Evolutionary conservation across 305 asterid genomes (phyloP), one percentile per base, ranked within the genome.

Genomic region (Fraxinus greggii): DNA sequence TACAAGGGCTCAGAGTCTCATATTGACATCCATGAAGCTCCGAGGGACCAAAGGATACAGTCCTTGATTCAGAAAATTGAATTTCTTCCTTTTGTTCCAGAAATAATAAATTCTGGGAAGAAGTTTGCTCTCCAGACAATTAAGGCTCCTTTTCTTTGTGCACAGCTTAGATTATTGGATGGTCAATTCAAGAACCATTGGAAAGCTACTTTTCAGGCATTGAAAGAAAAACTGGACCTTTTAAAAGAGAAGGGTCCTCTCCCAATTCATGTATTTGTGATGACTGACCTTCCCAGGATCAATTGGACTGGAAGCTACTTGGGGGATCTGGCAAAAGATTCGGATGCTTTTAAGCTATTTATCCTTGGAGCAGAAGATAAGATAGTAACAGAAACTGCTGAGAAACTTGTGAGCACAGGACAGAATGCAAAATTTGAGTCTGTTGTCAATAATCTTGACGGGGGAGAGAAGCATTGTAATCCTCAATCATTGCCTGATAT

Each of bases 131-230:
- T 36, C 56, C 83, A 84, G 84, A 88, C 81, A 26, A 90, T 94
- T 59, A 89, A 84, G 82, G 91, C 89, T 77, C 98, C 97, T 1
- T 94, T 90, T 87, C 85, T 95, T 79, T 94, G 99, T 83, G 94
- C 94, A 29, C 99, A 94, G 86, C 97, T 95, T 65, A 88, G 99
- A 83, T 86, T 95, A 85, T 82, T 93, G 83, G 99, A 95, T 85
- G 99, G 99, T 82, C 99, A 95, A 70, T 95, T 95, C 88, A 95
- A 95, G 91, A 92, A 94, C 88, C 99, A 92, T 28, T 81, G 95
- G 92, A 75, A 84, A 85, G 80, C 82, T 69, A 94, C 98, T 10
- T 93, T 93, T 84, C 84, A 63, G 28, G 89, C 79, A 67, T 48
- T 95, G 90, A 84, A 89, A 89, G 92, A 92, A 80, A 90, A 81